A percentile compares a stretch with the other conserved stretches of the same genome.
Conservation (phyloP, 2,329 filamentous ascomycete species). For the Calonectria pteridis region DNA sequence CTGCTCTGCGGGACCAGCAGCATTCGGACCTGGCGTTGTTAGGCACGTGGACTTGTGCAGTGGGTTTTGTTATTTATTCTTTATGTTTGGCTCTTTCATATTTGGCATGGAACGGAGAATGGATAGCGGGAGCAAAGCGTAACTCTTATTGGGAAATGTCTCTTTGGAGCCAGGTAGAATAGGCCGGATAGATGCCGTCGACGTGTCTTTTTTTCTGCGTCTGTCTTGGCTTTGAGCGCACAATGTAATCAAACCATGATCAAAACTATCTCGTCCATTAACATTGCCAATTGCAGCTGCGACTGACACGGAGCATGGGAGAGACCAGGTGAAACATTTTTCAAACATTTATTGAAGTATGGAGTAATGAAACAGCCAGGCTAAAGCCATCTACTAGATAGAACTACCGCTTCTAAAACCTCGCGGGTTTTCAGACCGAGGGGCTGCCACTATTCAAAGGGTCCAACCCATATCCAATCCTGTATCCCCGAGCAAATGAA, state of each 20-base stretch:
- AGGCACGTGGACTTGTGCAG: constrained; percentile 7
- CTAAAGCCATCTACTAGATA: constrained; percentile 14
- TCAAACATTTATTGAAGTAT: constrained; percentile 24
- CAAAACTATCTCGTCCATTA: neutral
- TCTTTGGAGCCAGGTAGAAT: neutral
- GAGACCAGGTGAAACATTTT: neutral
- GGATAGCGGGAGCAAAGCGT: constrained; percentile 36
- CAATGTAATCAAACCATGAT: neutral
- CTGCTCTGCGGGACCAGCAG: constrained; percentile 5
- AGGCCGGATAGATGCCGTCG: neutral
- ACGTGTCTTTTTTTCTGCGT: neutral
- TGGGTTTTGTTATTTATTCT: neutral
- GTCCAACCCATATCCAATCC: constrained; percentile 26
- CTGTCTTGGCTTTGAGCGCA: neutral
- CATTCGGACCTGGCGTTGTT: constrained; percentile 28
- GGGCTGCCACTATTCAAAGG: neutral
- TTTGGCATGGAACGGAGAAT: constrained; percentile 25
- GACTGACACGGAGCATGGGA: neutral
- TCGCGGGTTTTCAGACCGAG: neutral
- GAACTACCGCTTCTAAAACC: constrained; percentile 9
- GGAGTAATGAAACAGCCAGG: constrained; percentile 13
- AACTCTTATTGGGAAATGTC: constrained; percentile 28
- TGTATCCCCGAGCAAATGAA: constrained; percentile 24
- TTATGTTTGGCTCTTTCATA: constrained; percentile 8
- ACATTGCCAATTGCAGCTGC: neutral